Conservation (phyloP, 129 eudicot species). For the Smallanthus sonchifolius region DNA sequence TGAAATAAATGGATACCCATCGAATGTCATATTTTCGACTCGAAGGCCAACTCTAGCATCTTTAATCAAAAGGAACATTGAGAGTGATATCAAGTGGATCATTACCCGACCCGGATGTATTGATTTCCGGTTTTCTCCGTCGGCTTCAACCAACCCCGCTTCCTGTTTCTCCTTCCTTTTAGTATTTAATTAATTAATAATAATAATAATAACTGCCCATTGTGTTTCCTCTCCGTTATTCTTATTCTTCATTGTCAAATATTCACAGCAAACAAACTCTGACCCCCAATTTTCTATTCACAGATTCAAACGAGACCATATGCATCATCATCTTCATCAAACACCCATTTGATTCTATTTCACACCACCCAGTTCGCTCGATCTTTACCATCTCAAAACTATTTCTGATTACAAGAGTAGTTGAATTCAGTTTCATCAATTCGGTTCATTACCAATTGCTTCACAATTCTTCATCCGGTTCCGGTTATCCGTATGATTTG, state of each 20-base stretch:
- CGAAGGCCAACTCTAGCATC: too few species aligned
- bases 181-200: too few species aligned
- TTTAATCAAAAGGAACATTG: too few species aligned
- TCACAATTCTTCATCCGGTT: neutral
- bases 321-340: slow-evolving; percentile 8
- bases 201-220: slow-evolving; percentile 10
- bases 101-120: slow-evolving; percentile 3
- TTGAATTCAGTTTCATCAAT: neutral
- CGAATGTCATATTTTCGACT: too few species aligned
- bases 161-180: neutral
- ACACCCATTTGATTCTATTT: neutral
- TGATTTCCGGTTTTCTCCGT: neutral
- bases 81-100: too few species aligned
- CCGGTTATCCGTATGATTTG: neutral
- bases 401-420: neutral
- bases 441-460: neutral
- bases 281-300: slow-evolving; percentile 18
- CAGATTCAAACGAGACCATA: neutral
- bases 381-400: neutral
- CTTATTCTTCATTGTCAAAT: slow-evolving; percentile 12
- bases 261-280: slow-evolving; percentile 10
- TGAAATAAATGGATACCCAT: too few species aligned
- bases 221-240: neutral
- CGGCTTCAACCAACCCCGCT: neutral
- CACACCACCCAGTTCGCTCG: neutral